These are phyloP conservation scores for Termitomyces sp. DNA, from an alignment of 768 basidiomycete genomes.

Conservation along the genomic window DNA sequence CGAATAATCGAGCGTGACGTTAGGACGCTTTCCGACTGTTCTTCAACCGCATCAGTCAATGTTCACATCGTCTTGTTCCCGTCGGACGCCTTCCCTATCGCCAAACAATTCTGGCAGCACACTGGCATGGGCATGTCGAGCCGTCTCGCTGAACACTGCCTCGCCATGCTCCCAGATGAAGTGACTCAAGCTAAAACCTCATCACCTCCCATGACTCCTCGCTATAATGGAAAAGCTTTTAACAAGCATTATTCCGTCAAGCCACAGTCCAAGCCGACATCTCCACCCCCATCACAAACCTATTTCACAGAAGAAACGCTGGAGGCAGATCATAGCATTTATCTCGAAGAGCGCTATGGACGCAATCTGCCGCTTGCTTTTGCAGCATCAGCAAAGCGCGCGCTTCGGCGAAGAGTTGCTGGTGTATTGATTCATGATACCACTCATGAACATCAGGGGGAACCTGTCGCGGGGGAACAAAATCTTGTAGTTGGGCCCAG, in stretches of 20 bases:
- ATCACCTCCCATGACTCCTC: conserved; percentile 18
- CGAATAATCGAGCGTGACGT: conserved; percentile 20
- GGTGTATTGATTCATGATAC: conserved; percentile 71
- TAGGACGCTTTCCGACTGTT: conserved; percentile 15
- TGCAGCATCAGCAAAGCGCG: conserved; percentile 78
- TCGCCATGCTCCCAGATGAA: conserved; percentile 60
- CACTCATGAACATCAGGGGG: conserved; percentile 26
- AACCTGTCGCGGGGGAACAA: conserved; percentile 35
- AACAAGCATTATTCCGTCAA: conserved; percentile 58
- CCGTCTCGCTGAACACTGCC: conserved; percentile 77
- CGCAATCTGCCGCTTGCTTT: conserved; percentile 76
- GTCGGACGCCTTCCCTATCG: conserved; percentile 48
- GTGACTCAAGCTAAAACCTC: conserved; percentile 17
- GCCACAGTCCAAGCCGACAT: conserved; percentile 6
- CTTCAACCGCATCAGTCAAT: conserved; percentile 35
- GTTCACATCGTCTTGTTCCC: conserved; percentile 84
- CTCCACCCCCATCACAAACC: conserved; percentile 3
- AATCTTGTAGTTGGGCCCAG: conserved; percentile 53
- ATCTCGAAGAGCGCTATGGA: conserved; percentile 93
- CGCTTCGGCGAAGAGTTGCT: conserved; percentile 83
- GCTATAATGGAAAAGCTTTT: conserved; percentile 33
- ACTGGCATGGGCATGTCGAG: conserved; percentile 87
- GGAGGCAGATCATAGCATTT: conserved; percentile 58
- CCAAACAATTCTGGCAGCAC: conserved; percentile 97
- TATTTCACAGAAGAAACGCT: conserved; percentile 36